Percentiles rank a stretch among this genome's conserved stretches.
phyloP scores from a whole-genome alignment of 1,139 yeast species.

The Yamadazyma jaroonii region DNA sequence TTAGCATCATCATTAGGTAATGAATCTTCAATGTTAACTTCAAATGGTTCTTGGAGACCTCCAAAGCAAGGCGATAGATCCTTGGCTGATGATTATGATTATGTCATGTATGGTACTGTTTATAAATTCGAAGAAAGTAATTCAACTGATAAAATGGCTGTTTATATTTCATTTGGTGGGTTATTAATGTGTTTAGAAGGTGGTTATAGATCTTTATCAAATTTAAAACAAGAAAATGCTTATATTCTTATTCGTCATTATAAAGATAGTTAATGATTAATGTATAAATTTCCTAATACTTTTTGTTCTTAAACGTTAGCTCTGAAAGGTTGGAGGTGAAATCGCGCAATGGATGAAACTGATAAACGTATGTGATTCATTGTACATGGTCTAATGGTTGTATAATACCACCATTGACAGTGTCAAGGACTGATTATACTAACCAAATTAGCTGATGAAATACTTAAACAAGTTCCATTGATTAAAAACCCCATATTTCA shows the following conservation, averaged over 20 bases:
- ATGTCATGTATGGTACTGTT: conserved; percentile 97
- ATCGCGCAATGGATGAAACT: conserved; percentile 17
- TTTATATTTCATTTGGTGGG: conserved; percentile 95
- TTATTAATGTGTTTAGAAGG: conserved; percentile 93
- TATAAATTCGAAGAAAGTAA: conserved; percentile 92
- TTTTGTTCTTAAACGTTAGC: too few species aligned
- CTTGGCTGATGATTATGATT: conserved; percentile 94
- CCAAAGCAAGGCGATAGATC: conserved; percentile 82
- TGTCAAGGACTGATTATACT: too few species aligned
- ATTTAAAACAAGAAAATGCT: conserved; percentile 90
- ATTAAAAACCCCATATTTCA: conserved; percentile 53
- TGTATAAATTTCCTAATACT: too few species aligned
- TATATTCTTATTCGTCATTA: conserved; percentile 83
- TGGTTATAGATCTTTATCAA: conserved; percentile 82
- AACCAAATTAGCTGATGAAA: conserved; percentile 41
- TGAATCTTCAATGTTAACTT: conserved; percentile 50
- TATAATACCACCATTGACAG: too few species aligned
- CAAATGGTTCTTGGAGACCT: conserved; percentile 87
- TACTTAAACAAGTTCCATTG: conserved; percentile 56
- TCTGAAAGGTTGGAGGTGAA: too few species aligned
- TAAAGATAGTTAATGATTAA: conserved; percentile 33
- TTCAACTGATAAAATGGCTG: conserved; percentile 73
- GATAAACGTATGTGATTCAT: conserved; percentile 18
- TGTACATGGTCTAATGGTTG: too few species aligned
- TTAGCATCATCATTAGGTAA: conserved; percentile 77